Conservation (phyloP, 2,329 filamentous ascomycete species). For the Clonostachys rosea region DNA sequence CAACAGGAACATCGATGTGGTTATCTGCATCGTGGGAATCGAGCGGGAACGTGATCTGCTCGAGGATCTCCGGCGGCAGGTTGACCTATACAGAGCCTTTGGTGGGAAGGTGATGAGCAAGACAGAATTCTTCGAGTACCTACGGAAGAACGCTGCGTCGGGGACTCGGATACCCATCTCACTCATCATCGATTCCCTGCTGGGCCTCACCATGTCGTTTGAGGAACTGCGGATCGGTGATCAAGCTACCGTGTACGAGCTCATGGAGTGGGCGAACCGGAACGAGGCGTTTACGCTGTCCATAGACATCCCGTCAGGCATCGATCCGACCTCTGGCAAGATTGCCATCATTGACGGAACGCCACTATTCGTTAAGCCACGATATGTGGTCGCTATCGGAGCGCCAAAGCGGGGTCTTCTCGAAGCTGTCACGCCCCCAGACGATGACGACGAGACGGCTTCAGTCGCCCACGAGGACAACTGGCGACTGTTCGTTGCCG, state of each 20-base stretch:
- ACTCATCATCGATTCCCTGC: conserved; percentile 81
- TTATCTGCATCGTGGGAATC: conserved; percentile 79
- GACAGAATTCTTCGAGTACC: conserved; percentile 54
- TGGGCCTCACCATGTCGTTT: conserved; percentile 83
- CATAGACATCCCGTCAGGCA: conserved; percentile 86
- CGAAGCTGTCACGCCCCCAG: conserved; percentile 60
- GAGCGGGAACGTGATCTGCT: conserved; percentile 79
- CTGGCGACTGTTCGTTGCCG: conserved; percentile 81
- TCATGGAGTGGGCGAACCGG: conserved; percentile 92
- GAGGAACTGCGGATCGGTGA: conserved; percentile 82
- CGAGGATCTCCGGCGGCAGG: conserved; percentile 74
- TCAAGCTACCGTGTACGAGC: conserved; percentile 78
- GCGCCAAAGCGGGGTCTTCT: conserved; percentile 83
- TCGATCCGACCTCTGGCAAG: conserved; percentile 73
- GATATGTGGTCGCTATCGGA: conserved; percentile 79
- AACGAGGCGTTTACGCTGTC: conserved; percentile 78
- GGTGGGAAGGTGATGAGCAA: conserved; percentile 68
- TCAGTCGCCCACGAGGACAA: conserved; percentile 41
- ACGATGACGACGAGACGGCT: conserved; percentile 30
- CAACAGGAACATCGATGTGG: conserved; percentile 75
- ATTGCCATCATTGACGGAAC: conserved; percentile 66
- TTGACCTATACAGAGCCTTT: conserved; percentile 79
- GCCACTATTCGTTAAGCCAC: conserved; percentile 73
- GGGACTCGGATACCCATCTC: conserved; percentile 55
- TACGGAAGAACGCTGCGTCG: conserved; percentile 38